These are phyloP conservation scores for Hanseniaspora lachancei DNA, from an alignment of 805 yeast genomes.

Conservation along the genomic window DNA sequence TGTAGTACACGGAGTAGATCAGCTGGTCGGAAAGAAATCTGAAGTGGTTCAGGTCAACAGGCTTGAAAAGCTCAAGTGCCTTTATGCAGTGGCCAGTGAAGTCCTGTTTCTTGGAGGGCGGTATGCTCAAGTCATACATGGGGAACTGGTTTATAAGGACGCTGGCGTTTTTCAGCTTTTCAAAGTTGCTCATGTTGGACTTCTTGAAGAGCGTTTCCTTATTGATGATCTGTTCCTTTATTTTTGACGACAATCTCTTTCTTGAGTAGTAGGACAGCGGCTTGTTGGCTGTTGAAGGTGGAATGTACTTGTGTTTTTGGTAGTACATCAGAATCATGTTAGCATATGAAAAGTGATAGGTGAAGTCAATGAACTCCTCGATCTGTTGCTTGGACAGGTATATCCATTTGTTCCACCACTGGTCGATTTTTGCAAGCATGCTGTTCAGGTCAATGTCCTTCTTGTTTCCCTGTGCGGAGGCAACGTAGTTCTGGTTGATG, in stretches of 20 bases:
- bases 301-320: constrained; percentile 14
- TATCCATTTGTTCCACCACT: constrained; percentile 61
- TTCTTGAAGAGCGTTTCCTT: background rate
- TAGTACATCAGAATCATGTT: constrained; percentile 32
- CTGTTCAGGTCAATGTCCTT: constrained; percentile 4
- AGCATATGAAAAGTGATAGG: constrained; percentile 49
- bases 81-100: constrained; percentile 16
- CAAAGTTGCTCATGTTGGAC: background rate
- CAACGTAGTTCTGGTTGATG: background rate
- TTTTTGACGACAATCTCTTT: constrained; percentile 11
- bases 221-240: background rate
- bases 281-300: background rate
- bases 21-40: constrained; percentile 20
- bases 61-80: constrained; percentile 16
- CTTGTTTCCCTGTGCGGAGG: background rate
- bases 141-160: constrained; percentile 15
- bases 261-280: constrained; percentile 4
- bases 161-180: constrained; percentile 13
- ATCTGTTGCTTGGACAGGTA: constrained; percentile 56
- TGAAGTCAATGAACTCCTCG: constrained; percentile 60
- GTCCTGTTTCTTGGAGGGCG: constrained; percentile 14
- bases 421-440: constrained; percentile 39
- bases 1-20: constrained; percentile 17
- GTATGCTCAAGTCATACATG: constrained; percentile 16
- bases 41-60: constrained; percentile 17